Conservation (phyloP, 1,284 basidiomycete species). For the Rhizoctonia solani region DNA sequence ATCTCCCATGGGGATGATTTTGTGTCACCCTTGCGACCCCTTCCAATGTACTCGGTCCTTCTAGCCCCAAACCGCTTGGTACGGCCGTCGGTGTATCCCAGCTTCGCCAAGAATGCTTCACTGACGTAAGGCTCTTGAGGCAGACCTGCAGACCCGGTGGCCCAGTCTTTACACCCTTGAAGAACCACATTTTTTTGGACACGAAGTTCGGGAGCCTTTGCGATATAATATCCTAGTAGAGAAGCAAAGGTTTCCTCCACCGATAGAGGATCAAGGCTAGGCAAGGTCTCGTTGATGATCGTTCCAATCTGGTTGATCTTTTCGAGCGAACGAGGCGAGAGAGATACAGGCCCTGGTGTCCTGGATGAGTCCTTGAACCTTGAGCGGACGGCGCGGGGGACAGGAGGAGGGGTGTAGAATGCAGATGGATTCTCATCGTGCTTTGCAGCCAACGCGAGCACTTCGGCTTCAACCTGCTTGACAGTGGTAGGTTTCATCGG, state of each 20-base stretch:
- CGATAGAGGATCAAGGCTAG: constrained; percentile 58
- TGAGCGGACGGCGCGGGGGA: constrained; percentile 26
- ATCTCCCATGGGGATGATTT: neutral
- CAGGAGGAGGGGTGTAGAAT: constrained; percentile 39
- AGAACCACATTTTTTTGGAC: constrained; percentile 55
- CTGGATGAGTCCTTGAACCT: neutral
- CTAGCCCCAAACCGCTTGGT: constrained; percentile 5
- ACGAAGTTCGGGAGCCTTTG: constrained; percentile 58
- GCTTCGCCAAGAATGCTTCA: constrained; percentile 18
- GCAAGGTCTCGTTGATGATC: constrained; percentile 47
- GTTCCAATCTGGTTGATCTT: constrained; percentile 46
- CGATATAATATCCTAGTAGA: constrained; percentile 77
- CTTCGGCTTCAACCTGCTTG: constrained; percentile 56
- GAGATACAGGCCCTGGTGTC: constrained; percentile 10
- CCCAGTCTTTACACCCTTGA: constrained; percentile 70
- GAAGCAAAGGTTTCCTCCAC: constrained; percentile 70
- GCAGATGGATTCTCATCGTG: constrained; percentile 55
- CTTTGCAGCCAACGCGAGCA: constrained; percentile 55
- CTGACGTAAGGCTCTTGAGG: constrained; percentile 38
- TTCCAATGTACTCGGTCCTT: neutral
- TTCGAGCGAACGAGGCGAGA: constrained; percentile 35
- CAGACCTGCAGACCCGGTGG: constrained; percentile 57
- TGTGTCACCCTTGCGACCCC: neutral
- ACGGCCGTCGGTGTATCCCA: constrained; percentile 33
- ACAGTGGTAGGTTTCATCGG: constrained; percentile 68